Percentiles rank a stretch among this genome's conserved stretches.
These are phyloP conservation scores for Coemansia sp. DNA, from an alignment of 192 early-diverging fungal species.

Conservation along the genomic window DNA sequence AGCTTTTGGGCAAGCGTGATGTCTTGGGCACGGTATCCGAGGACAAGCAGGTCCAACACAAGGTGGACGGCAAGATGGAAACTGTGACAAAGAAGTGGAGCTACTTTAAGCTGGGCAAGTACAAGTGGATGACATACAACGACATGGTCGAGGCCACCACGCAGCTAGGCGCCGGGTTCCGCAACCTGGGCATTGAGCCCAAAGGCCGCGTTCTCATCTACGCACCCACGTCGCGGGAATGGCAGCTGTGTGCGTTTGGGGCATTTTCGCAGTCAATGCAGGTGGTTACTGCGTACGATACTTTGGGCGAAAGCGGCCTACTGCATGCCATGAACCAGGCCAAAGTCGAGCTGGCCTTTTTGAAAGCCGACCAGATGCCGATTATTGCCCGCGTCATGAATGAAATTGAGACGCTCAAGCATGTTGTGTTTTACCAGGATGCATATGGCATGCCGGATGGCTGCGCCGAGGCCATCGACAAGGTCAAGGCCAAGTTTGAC, in stretches of 20 bases:
- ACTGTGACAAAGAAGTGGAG: slow-evolving; percentile 84
- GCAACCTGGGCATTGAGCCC: slow-evolving; percentile 34
- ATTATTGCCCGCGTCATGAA: slow-evolving; percentile 33
- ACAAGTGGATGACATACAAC: slow-evolving; percentile 53
- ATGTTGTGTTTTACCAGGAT: slow-evolving; percentile 62
- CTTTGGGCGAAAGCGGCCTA: slow-evolving; percentile 82
- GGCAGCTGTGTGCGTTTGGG: slow-evolving; percentile 40
- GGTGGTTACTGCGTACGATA: slow-evolving; percentile 83
- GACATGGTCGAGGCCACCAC: slow-evolving; percentile 30
- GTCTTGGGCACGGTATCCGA: slow-evolving; percentile 45
- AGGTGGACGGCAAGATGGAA: slow-evolving; percentile 45
- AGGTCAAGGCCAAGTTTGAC: slow-evolving; percentile 50
- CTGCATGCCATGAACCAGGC: slow-evolving; percentile 86
- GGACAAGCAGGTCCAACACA: slow-evolving; percentile 42
- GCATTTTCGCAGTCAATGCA: slow-evolving; percentile 64
- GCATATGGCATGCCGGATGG: slow-evolving; percentile 50
- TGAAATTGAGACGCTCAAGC: slow-evolving; percentile 55
- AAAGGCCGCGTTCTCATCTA: slow-evolving; percentile 62
- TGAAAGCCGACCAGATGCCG: slow-evolving; percentile 59
- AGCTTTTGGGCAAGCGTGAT: slow-evolving; percentile 47
- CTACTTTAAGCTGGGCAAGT: slow-evolving; percentile 76
- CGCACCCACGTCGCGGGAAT: slow-evolving; percentile 61
- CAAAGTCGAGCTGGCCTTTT: slow-evolving; percentile 69
- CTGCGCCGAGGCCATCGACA: slow-evolving; percentile 59
- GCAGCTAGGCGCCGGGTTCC: slow-evolving; percentile 34